Conservation (phyloP, 1,284 basidiomycete species). For the Xerocomus nothofagi region DNA sequence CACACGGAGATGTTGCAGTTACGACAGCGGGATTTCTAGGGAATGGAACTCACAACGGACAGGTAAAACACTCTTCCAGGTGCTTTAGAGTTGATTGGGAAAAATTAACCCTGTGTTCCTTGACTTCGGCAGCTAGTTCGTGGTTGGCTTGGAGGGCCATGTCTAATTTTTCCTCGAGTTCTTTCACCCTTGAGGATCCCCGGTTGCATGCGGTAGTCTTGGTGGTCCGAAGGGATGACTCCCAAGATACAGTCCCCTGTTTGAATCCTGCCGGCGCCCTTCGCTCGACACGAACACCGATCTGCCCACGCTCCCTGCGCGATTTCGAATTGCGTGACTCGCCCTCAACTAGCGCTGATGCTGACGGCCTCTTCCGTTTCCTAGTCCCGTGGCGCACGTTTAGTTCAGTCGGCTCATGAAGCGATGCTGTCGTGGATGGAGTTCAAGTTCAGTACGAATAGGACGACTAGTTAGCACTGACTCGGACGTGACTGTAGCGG, state of each 20-base stretch:
- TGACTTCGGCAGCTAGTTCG: conserved; percentile 40
- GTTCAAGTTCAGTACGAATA: background rate
- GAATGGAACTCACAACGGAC: conserved; percentile 27
- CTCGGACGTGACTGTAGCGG: conserved; percentile 3
- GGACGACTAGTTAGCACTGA: conserved; percentile 11
- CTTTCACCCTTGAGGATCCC: conserved; percentile 9
- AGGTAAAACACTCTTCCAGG: conserved; percentile 56
- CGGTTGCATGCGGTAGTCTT: conserved; percentile 1
- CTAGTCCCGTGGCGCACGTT: background rate
- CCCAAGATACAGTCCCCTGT: background rate
- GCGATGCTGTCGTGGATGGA: conserved; percentile 10
- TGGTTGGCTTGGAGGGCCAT: conserved; percentile 40
- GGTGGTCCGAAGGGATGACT: background rate
- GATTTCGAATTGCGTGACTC: conserved; percentile 4
- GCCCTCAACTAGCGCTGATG: background rate
- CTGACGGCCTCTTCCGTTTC: conserved; percentile 9
- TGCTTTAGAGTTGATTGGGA: conserved; percentile 43
- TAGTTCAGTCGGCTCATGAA: background rate
- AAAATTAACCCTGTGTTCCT: conserved; percentile 36
- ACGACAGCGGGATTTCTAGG: conserved; percentile 3
- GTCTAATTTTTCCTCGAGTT: conserved; percentile 40
- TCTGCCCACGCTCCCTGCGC: conserved; percentile 18
- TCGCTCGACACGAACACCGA: conserved; percentile 5
- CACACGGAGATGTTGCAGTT: conserved; percentile 13
- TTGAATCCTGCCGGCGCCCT: background rate